Evolutionary conservation across 371 early-diverging fungal genomes (phyloP).

Genomic region (Rhizopus stolonifer): DNA sequence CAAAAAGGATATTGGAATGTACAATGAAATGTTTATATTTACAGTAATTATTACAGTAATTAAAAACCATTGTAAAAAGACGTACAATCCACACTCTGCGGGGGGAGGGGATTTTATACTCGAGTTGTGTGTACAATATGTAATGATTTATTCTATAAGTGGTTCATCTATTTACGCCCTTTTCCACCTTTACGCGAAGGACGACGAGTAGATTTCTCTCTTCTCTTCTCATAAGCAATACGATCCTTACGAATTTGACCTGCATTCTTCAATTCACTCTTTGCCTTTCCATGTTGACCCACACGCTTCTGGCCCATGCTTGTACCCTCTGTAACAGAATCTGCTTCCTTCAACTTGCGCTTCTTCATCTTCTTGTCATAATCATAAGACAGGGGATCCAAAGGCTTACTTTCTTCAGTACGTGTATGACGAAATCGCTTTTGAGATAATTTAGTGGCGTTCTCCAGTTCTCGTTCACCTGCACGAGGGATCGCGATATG

Average conservation of each 20-base stretch:
- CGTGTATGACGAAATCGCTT: constrained; percentile 68
- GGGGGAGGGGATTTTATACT: too few relatives aligned
- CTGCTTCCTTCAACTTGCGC: constrained; percentile 39
- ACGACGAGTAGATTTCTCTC: constrained; percentile 66
- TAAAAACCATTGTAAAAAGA: too few relatives aligned
- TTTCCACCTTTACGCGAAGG: constrained; percentile 11
- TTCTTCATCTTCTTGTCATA: constrained; percentile 73
- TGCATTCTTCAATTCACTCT: constrained; percentile 81
- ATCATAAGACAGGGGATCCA: constrained; percentile 61
- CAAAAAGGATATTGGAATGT: too few relatives aligned
- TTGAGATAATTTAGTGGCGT: constrained; percentile 36
- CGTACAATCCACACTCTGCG: too few relatives aligned
- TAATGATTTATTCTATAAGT: too few relatives aligned
- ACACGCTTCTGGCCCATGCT: constrained; percentile 58
- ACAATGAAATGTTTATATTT: too few relatives aligned
- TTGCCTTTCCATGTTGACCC: constrained; percentile 41
- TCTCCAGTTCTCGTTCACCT: constrained; percentile 83
- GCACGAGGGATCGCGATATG: constrained; percentile 74
- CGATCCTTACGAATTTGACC: constrained; percentile 85
- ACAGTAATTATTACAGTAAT: too few relatives aligned
- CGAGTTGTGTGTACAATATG: too few relatives aligned
- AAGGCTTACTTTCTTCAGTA: constrained; percentile 55
- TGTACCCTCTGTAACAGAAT: constrained; percentile 18
- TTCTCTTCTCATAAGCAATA: constrained; percentile 72
- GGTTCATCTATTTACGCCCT: constrained; percentile 9